A percentile compares a stretch with the other conserved stretches of the same genome.
These are phyloP conservation scores for Yamadazyma sp. DNA, from an alignment of 805 yeast genomes.

Conservation along the genomic window DNA sequence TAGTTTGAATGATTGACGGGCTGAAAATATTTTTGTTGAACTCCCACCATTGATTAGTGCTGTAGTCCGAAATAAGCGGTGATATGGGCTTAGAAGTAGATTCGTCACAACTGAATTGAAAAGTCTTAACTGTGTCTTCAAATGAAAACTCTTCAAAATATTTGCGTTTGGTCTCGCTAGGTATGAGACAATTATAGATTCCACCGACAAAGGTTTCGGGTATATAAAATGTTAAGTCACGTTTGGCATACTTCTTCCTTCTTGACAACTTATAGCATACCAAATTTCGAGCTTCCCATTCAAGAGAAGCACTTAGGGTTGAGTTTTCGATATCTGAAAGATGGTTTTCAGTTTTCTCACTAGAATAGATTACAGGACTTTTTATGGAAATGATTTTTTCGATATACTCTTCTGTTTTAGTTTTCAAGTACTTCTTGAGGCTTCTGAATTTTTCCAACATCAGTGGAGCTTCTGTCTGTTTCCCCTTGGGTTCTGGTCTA, in stretches of 20 bases:
- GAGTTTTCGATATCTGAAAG: conserved; percentile 15
- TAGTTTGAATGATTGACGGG: conserved; percentile 37
- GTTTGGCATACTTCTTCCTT: conserved; percentile 47
- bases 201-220: conserved; percentile 67
- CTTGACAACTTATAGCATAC: conserved; percentile 58
- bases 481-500: conserved; percentile 3
- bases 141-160: conserved; percentile 16
- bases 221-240: conserved; percentile 44
- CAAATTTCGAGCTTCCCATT: conserved; percentile 24
- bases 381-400: conserved; percentile 16
- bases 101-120: conserved; percentile 32
- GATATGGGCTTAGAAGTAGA: conserved; percentile 41
- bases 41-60: conserved; percentile 46
- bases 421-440: conserved; percentile 6
- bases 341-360: conserved; percentile 16
- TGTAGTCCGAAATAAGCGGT: conserved; percentile 61
- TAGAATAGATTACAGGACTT: conserved; percentile 19
- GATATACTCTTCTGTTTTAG: conserved; percentile 17
- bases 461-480: background rate
- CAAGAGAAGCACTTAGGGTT: conserved; percentile 19
- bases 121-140: conserved; percentile 11
- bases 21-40: conserved; percentile 16
- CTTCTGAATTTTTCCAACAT: conserved; percentile 2
- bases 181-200: conserved; percentile 48
- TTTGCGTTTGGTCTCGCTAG: conserved; percentile 21